Conservation (phyloP, 2,329 filamentous ascomycete genomes). For the Aspergillus fischeri region DNA sequence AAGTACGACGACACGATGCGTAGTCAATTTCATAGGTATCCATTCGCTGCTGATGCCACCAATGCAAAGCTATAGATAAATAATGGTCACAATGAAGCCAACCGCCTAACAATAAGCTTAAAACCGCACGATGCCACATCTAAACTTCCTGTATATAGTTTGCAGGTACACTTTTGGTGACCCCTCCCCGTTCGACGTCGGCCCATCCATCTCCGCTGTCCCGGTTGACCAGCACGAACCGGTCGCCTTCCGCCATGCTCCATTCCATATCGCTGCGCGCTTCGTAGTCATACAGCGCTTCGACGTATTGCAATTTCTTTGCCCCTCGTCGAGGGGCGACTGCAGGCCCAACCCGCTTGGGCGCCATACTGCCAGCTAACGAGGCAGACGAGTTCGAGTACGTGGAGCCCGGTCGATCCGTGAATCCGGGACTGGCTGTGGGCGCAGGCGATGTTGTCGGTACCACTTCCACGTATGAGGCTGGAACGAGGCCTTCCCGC, state of each 20-base stretch:
- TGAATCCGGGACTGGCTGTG: constrained; percentile 26
- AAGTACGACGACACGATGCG: too few relatives aligned
- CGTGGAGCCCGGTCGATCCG: constrained; percentile 64
- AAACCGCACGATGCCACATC: constrained; percentile 2
- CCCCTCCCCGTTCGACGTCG: constrained; percentile 88
- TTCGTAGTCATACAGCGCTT: constrained; percentile 87
- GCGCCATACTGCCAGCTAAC: constrained; percentile 50
- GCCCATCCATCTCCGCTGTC: constrained; percentile 94
- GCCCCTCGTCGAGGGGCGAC: constrained; percentile 87
- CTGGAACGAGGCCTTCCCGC: constrained; percentile 80
- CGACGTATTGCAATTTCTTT: constrained; percentile 90
- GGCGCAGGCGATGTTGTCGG: constrained; percentile 44
- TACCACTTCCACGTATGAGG: constrained; percentile 73
- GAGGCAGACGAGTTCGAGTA: constrained; percentile 76
- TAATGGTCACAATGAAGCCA: not conserved
- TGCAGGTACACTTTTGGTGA: constrained; percentile 83
- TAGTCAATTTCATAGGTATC: too few relatives aligned
- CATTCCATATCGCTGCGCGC: constrained; percentile 83
- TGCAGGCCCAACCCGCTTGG: constrained; percentile 83
- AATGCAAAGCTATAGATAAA: not conserved
- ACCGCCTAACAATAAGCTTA: not conserved
- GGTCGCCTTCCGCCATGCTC: constrained; percentile 85
- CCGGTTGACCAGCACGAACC: constrained; percentile 81
- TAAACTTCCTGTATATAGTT: constrained; percentile 81
- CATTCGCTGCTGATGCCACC: not conserved